Base-by-base conservation (phyloP, 2,329 filamentous ascomycete genomes). In the Colletotrichum camelliae region DNA sequence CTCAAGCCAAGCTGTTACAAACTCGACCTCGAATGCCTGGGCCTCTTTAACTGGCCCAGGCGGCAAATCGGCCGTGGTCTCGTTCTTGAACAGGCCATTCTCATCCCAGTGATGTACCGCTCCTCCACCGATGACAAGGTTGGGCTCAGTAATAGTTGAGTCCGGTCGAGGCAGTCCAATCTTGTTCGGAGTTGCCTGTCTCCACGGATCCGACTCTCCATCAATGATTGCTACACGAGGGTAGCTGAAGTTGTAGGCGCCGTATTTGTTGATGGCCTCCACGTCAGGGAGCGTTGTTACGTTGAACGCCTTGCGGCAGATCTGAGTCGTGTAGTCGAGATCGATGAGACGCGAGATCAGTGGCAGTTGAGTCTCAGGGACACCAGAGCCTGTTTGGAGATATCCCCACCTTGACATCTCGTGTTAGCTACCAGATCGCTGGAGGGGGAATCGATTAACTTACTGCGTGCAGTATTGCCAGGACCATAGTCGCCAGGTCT, bases 81-180 rank as follows among this genome's bases (percentile, higher is more conserved):
- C 88, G 75, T 93, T 93, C 2, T 86, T 83, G 67, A 93, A 91
- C 18, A 94, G 79, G 1, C 92, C 93, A 77, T 94, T 93, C 85
- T 94, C 93, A 78, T 95, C 94, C 93, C 94, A 97, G 82, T 96
- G 94, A 82, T 97, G 95, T 24, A 96, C 94, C 4, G 73, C 73
- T 0, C 91, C 94, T 24, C 90, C 90, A 5, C 88, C 85, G 58
- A 97, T 95, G 62, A 96, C 81, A 24, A 95, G 88, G 77, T 93
- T 94, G 0, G 95, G 95, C 85, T 96, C 90, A 55, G 87, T 88
- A 0, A 86, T 84, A 0, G 93, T 94, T 55, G 89, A 94, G 12
- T 86, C 83, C 18, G 94, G 87, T 21, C 87, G 84, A 7, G 60
- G 48, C 1, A 92, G 88, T 2, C 87, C 89, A 21, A 91, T 89